Base-by-base conservation (phyloP, 1,139 yeast species). In the Geotrichum klebahnii region DNA sequence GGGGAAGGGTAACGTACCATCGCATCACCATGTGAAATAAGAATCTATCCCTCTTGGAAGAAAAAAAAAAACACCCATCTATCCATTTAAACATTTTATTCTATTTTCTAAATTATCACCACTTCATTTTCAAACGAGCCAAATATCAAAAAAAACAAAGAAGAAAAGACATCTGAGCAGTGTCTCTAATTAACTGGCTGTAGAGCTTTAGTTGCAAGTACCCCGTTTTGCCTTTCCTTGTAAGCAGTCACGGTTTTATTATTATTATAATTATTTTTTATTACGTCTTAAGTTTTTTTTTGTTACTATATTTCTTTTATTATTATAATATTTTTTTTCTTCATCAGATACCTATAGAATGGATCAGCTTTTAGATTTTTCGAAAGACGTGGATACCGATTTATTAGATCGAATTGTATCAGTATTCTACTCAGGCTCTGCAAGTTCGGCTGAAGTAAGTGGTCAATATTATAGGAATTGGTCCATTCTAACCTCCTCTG, bases 341-440 rank as follows among this genome's bases (percentile, higher is more conserved):
- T n/a, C n/a, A n/a, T n/a, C n/a, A n/a, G 29, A 31, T 4, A 29
- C 20, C 19, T 14, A 34, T 10, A 42, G 20, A 12, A 90, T 92
- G 98, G 97, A 92, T 59, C 77, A 84, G 48, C 79, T 94, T 62
- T 79, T 92, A 62, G 96, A 90, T 71, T 89, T 90, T 69, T 79
- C 88, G 51, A 78, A 78, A 63, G 96, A 88, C 49, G 74, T 90
- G 58, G 96, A 94, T 71, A 79, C 90, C 61, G 74, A 71, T 52
- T 70, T 86, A 55, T 78, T 92, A 63, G 99, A 92, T 70, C 81
- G 77, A 52, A 84, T 89, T 26, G 98, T 92, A 40, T 85, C 81
- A 53, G 78, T 94, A n/a, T 88, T 92, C 67, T 92, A 84, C 68
- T 78, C 77, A 56, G 95, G 95, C 5, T 76, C 86, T 8, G 96